A percentile compares a stretch with the other conserved stretches of the same genome.
Conservation (phyloP, 148 eudicot genomes). For the Dysphania ambrosioides region DNA sequence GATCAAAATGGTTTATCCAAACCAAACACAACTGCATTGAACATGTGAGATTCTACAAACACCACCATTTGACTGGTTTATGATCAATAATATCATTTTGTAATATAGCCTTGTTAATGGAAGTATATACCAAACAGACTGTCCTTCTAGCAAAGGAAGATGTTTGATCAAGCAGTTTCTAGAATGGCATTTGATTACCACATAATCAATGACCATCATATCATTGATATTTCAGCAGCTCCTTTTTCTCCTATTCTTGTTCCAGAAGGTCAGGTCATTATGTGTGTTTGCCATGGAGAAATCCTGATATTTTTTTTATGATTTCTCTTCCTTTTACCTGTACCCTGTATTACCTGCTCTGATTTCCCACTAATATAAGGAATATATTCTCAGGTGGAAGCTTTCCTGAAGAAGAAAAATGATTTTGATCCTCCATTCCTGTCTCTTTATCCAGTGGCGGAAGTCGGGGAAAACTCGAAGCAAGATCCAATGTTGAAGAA, state of each 20-base stretch:
- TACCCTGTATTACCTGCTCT: neutral
- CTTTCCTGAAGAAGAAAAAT: slow-evolving; percentile 28
- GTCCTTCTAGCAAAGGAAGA: too few relatives aligned
- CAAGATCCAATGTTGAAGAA: neutral
- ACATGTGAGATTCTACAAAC: neutral
- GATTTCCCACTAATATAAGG: neutral
- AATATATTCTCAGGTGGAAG: slow-evolving; percentile 32
- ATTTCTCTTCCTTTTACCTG: neutral
- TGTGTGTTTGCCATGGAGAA: neutral
- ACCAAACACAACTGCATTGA: neutral
- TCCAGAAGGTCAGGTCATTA: neutral
- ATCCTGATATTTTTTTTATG: neutral
- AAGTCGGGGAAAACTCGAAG: neutral
- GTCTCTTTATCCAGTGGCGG: slow-evolving; percentile 13
- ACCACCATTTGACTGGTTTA: too few relatives aligned
- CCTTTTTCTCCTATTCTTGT: neutral
- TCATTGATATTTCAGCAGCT: neutral
- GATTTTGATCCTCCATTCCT: slow-evolving; percentile 30
- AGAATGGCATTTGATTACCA: neutral
- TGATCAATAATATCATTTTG: too few relatives aligned
- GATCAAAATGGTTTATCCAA: neutral
- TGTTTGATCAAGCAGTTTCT: too few relatives aligned
- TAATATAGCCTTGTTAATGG: too few relatives aligned
- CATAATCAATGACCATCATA: too few relatives aligned
- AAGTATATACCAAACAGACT: neutral